phyloP scores from a whole-genome alignment of 2,329 filamentous ascomycete genomes.

The Juglanconis sp. region DNA sequence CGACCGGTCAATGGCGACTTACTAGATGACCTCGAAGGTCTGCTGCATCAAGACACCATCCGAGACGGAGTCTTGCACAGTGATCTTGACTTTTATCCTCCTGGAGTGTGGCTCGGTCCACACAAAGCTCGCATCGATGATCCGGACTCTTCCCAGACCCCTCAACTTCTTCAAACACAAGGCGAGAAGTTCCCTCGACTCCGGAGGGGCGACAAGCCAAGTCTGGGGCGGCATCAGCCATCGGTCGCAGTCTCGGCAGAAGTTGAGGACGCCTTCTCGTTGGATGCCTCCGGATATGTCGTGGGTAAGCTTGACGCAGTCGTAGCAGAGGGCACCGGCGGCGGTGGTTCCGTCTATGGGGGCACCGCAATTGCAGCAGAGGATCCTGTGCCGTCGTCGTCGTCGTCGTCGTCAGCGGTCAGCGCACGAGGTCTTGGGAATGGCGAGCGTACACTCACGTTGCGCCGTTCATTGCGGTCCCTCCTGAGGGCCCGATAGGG shows the following conservation, averaged over 20 bases:
- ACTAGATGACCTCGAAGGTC: conserved; percentile 87
- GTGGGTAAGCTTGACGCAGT: conserved; percentile 91
- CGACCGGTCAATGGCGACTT: background rate
- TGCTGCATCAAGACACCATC: conserved; percentile 76
- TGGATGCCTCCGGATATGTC: conserved; percentile 91
- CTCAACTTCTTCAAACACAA: conserved; percentile 85
- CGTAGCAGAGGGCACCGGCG: conserved; percentile 86
- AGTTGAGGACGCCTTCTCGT: conserved; percentile 84
- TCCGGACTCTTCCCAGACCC: conserved; percentile 83
- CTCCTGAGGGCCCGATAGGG: conserved; percentile 31
- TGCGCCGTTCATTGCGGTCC: conserved; percentile 31
- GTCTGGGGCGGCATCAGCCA: conserved; percentile 84
- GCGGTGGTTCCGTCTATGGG: conserved; percentile 88
- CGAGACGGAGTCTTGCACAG: conserved; percentile 70
- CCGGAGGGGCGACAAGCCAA: conserved; percentile 81
- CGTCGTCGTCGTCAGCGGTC: background rate
- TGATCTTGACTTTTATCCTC: conserved; percentile 91
- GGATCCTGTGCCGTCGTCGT: conserved; percentile 56
- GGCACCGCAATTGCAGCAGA: conserved; percentile 96
- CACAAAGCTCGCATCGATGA: conserved; percentile 93
- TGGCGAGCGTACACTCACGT: conserved; percentile 33
- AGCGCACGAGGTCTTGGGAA: background rate
- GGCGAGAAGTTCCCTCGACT: conserved; percentile 89
- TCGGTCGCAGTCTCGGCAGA: conserved; percentile 90
- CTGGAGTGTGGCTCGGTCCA: conserved; percentile 98